Base-by-base conservation (phyloP, 2,329 filamentous ascomycete genomes). In the Botrytis porri region DNA sequence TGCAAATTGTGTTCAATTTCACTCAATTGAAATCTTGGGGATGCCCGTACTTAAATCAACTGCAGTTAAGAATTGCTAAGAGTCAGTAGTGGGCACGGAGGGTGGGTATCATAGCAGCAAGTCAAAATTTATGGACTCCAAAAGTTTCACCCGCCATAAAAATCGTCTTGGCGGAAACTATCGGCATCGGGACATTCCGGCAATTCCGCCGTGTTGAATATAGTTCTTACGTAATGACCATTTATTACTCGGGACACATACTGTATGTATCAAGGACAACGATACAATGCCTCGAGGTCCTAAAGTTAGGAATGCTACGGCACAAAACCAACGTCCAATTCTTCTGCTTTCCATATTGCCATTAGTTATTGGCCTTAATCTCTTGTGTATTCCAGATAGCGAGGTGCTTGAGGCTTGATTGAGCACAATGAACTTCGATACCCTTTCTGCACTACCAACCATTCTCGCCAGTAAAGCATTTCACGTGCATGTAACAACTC, bases 1-100 rank as follows among this genome's bases (percentile, higher is more conserved):
- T 3, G 39, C 41, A 63, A 62, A 51, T 41, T 3, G 5, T 29
- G 41, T 48, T 32, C 70, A 43, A 60, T 43, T 69, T 60, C 45
- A 67, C 48, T 60, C 70, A 72, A 60, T 67, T 67, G 63, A 67
- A 69, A 37, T 37, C 18, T 72, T 72, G 51, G 37, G 57, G 63
- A 67, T 18, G 51, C 59, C n/a, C 9, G 59, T 63, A 29, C 39
- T 70, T n/a, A 63, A 70, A n/a, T 54, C 65, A 57, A 67, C 22
- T 57, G 65, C 18, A 57, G 65, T 32, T 18, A 54, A 39, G 65
- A 41, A 57, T 41, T 67, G 35, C 48, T 69, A 41, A 59, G 25
- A 67, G 64, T 39, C 45, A 51, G 51, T 59, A 41, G 35, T 66
- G 63, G 43, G 63, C 63, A 66, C 32, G 45, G 64, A 54, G 48